Evolutionary conservation across 1,139 yeast genomes (phyloP), one percentile per base, ranked within the genome.

Genomic region (Candida albicans): DNA sequence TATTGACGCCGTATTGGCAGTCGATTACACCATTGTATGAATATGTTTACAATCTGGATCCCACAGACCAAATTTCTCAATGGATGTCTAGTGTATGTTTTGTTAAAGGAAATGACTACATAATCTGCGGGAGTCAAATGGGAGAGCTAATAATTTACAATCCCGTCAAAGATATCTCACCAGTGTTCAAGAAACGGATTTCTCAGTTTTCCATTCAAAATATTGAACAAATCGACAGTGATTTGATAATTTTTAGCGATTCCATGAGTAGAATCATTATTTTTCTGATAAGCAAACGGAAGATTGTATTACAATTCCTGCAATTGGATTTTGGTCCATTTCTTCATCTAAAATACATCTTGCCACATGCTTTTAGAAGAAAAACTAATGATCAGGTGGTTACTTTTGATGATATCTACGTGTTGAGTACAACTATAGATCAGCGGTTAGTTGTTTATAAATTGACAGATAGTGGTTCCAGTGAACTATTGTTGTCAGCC

Each of bases 61-160:
- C 58, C 10, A 41, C 51, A 18, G 64, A 59, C 25, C 51, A 49
- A 26, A 52, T 59, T 9, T 54, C 59, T 13, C 56, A 57, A 39
- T 58, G 67, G 65, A 51, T 58, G 32, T 55, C 58, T 5, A 55
- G 65, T 4, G 53, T 61, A 8, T 51, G 59, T 37, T 41, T 53
- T 28, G 43, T 54, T 12, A 31, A 37, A 14, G 41, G 32, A 4
- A 52, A 50, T 13, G 53, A 51, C 14, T 15, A 47, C 22, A 43
- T 67, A 14, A 52, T 64, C 9, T 61, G 68, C 42, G 74, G 74
- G 0, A 61, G 67, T 8, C 72, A 68, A 42, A 65, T 64, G 51
- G 75, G 75, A 7, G 54, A 57, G 34, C 45, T 70, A 22, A 34
- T 59, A 37, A 43, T 64, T 9, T 65, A 61, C 41, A 50, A 62